A percentile compares a stretch with the other conserved stretches of the same genome.
These are phyloP conservation scores for Sutorius australiensis DNA, from an alignment of 768 basidiomycete species.

Conservation along the genomic window DNA sequence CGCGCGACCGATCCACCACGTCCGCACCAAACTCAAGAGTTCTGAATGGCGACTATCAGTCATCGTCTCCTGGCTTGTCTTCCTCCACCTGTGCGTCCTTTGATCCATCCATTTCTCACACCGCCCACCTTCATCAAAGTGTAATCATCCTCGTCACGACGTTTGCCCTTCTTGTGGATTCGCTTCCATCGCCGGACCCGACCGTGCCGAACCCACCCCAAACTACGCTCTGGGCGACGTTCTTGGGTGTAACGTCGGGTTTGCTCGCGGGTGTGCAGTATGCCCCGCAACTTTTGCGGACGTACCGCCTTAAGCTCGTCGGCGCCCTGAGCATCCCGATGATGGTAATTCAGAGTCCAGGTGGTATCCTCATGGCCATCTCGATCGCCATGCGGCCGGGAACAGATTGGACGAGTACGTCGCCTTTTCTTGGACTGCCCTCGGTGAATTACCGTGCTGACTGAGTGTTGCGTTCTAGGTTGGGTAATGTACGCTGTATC, in stretches of 20 bases:
- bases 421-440: not conserved
- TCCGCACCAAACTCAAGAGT: constrained; percentile 51
- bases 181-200: constrained; percentile 35
- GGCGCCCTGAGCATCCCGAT: constrained; percentile 92
- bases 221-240: constrained; percentile 69
- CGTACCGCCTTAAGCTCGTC: constrained; percentile 74
- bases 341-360: constrained; percentile 94
- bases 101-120: not conserved
- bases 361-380: constrained; percentile 80
- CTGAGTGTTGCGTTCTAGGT: constrained; percentile 36
- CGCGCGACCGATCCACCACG: constrained; percentile 36
- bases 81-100: constrained; percentile 67
- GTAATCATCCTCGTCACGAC: constrained; percentile 57
- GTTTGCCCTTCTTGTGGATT: constrained; percentile 52
- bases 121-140: constrained; percentile 4
- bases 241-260: constrained; percentile 81
- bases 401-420: constrained; percentile 81
- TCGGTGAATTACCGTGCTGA: not conserved
- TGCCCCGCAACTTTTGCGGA: constrained; percentile 79
- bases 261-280: constrained; percentile 82
- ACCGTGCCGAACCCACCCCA: constrained; percentile 36
- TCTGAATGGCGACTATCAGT: constrained; percentile 79
- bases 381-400: constrained; percentile 77
- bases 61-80: constrained; percentile 65
- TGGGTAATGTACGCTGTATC: constrained; percentile 82